Evolutionary conservation across 257 asterid species (phyloP), one percentile per base, ranked within the genome.

Genomic region (Striga asiatica): DNA sequence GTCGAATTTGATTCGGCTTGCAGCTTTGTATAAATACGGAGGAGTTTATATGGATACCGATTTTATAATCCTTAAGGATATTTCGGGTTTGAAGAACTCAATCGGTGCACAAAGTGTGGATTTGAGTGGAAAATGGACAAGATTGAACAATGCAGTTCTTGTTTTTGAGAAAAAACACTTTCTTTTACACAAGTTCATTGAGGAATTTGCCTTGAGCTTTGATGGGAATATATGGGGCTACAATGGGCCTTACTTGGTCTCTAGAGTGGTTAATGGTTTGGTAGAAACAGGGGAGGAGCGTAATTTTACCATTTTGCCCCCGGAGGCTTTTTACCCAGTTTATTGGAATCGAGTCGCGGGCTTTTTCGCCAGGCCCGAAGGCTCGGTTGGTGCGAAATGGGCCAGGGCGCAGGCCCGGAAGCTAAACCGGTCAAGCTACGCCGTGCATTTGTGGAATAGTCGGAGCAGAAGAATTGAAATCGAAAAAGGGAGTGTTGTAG

Each of bases 171-270:
- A 47, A 39, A 68, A 58, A 0, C 93, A 84, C 53, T 79, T 78
- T 3, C 77, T 88, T n/a, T 18, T 84, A 8, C 50, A 71, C 55
- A 72, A 66, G 61, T 88, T 88, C 67, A 56, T 84, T 61, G 84
- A 82, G 63, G 97, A 84, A 73, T 88, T 84, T 62, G 78, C 78
- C 20, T 17, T 10, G 0, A 65, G 58, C 25, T 88, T 80, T 75
- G 75, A 87, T 75, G 96, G 94, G 60, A 81, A 74, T 16, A 77
- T 1, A 25, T 81, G 92, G 92, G 94, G 94, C 13, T 78, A 88
- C 46, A 88, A 88, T 62, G 96, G 97, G 0, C 93, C 91, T 2
- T 82, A 81, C 37, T 49, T 88, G 17, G 81, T 88, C 17, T 78
- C 91, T 39, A 80, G 97, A 25, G 95, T 88, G 49, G 83, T 79